Evolutionary conservation across 805 yeast species (phyloP).

Genomic region (Jamesozyma hellenica): DNA sequence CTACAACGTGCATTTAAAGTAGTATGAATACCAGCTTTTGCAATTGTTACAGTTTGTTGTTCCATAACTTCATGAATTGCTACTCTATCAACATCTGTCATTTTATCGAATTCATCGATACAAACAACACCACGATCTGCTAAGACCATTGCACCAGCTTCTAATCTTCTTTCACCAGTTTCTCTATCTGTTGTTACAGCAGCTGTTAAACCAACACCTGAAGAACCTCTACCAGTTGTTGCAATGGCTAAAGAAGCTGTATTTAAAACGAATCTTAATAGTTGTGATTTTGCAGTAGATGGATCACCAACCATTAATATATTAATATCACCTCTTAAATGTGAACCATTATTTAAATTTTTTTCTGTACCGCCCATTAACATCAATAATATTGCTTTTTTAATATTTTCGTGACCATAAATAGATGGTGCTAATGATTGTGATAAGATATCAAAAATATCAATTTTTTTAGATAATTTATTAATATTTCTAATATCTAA

Average conservation of each 20-base stretch:
- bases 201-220: constrained; percentile 98
- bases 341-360: constrained; percentile 89
- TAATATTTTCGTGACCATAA: constrained; percentile 85
- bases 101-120: constrained; percentile 97
- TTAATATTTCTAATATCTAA: constrained; percentile 80
- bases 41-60: constrained; percentile 96
- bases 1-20: constrained; percentile 94
- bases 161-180: constrained; percentile 91
- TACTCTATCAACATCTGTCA: constrained; percentile 93
- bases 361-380: constrained; percentile 90
- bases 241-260: constrained; percentile 95
- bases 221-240: constrained; percentile 98
- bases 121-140: constrained; percentile 97
- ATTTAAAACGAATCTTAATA: constrained; percentile 84
- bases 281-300: constrained; percentile 94
- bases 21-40: constrained; percentile 96
- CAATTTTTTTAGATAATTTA: constrained; percentile 55
- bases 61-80: constrained; percentile 99
- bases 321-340: constrained; percentile 95
- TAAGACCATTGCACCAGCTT: constrained; percentile 98
- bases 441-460: constrained; percentile 69
- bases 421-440: constrained; percentile 92
- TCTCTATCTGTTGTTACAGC: constrained; percentile 95
- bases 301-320: constrained; percentile 97
- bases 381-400: constrained; percentile 84